Base-by-base conservation (phyloP, 805 yeast species). In the Yarrowia sp. region DNA sequence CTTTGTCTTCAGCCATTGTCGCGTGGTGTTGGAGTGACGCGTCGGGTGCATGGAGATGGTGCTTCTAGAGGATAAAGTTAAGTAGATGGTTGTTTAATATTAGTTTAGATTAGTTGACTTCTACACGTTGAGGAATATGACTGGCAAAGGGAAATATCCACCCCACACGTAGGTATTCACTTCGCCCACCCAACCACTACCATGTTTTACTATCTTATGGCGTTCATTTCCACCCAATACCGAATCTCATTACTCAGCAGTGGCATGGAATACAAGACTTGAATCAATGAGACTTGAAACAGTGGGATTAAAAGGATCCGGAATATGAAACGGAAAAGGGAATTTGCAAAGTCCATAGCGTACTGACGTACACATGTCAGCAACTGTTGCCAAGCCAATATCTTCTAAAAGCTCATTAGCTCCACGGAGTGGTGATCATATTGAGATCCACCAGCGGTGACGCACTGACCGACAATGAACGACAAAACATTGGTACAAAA, bases 1-100 rank as follows among this genome's bases (percentile, higher is more conserved):
- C 36, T 41, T 44, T 32, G 9, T 58, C 61, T 39, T 55, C 61
- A 41, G 61, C 45, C 61, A 55, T 55, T 22, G 45, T 38, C 31
- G 44, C 17, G 13, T 15, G 10, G 17, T 22, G 13, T 43, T 43
- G 8, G 11, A 8, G 48, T 14, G 48, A 44, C 48, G 48, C 48
- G 48, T 44, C 15, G 41, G 17, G 28, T 32, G 45, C 28, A 28
- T 31, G 42, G n/a, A 8, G 5, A 14, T 38, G 42, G 8, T 14
- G 15, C 8, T 8, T 8, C 14, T 38, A 14, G 1, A 14, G 7
- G 15, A 3, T 15, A 43, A 43, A 22, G 28, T 22, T 22, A 22
- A 22, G 28, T 22, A 22, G 28, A 22, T 22, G 28, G 28, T 22
- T 5, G 28, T 22, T 17, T 8, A 44, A 14, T 10, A 8, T 22